Evolutionary conservation across 2,329 filamentous ascomycete species (phyloP).

Genomic region (Trichoderma sp.): DNA sequence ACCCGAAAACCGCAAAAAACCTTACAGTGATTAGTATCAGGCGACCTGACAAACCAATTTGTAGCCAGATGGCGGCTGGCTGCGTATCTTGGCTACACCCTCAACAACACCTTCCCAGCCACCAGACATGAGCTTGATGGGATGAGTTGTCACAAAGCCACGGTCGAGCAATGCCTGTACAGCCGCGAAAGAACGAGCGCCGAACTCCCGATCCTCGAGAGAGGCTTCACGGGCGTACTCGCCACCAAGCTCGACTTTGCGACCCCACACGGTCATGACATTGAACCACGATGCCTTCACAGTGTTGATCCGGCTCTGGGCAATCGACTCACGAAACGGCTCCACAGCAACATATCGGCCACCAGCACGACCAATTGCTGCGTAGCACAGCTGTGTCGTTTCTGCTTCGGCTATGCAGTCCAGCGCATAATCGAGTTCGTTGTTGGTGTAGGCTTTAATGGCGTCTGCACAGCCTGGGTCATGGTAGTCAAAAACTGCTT

Average conservation of each 20-base stretch:
- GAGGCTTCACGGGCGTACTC: slow-evolving; percentile 4
- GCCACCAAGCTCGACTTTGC: neutral
- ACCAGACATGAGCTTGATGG: neutral
- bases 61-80: neutral
- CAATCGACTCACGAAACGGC: neutral
- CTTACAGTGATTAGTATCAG: no score
- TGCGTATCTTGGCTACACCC: slow-evolving; percentile 6
- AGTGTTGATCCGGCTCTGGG: neutral
- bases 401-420: no score
- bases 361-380: slow-evolving; percentile 37
- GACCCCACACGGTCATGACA: neutral
- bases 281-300: neutral
- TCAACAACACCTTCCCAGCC: slow-evolving; percentile 16
- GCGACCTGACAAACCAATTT: neutral
- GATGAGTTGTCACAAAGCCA: no score
- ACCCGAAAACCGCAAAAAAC: no score
- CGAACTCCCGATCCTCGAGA: neutral
- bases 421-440: no score
- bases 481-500: no score
- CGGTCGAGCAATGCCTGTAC: no score
- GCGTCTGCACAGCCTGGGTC: no score
- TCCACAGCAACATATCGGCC: slow-evolving; percentile 39
- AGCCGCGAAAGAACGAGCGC: no score
- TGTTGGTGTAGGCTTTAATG: no score
- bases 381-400: no score